Evolutionary conservation across 177 flowering plant genomes (phyloP).

Genomic region (Vitis hybrid): DNA sequence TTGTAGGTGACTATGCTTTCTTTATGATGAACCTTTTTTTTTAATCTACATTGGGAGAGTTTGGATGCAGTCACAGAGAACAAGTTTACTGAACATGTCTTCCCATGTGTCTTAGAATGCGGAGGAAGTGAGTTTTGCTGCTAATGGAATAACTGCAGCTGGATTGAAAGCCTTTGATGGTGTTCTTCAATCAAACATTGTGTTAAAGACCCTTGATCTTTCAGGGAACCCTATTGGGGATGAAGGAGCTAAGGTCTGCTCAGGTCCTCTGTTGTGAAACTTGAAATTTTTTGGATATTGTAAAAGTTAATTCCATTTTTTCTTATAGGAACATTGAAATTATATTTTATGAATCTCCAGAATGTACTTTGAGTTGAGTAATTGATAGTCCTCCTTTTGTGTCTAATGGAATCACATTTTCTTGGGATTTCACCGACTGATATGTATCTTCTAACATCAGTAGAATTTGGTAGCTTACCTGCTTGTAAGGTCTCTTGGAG

Average conservation of each 20-base stretch:
- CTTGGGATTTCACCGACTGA: not conserved
- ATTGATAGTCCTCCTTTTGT: not conserved
- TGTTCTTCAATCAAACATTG: slow-evolving; percentile 78
- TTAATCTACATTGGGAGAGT: not conserved
- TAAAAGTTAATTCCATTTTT: not conserved
- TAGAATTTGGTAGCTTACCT: not conserved
- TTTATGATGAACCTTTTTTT: not conserved
- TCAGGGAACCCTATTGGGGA: slow-evolving; percentile 95
- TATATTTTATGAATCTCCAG: not conserved
- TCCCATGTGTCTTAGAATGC: slow-evolving; percentile 46
- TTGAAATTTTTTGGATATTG: not conserved
- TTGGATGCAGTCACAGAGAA: not conserved
- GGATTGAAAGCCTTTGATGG: slow-evolving; percentile 96
- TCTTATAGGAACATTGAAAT: not conserved
- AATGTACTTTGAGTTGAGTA: not conserved
- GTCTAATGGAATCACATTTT: not conserved
- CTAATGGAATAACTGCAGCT: slow-evolving; percentile 87
- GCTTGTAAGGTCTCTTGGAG: too few relatives aligned
- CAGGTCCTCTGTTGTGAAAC: not conserved
- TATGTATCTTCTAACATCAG: not conserved
- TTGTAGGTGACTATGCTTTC: not conserved
- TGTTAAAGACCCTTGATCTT: slow-evolving; percentile 74
- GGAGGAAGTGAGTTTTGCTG: slow-evolving; percentile 92
- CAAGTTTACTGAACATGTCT: not conserved
- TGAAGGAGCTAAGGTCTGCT: slow-evolving; percentile 88